Evolutionary conservation across 192 early-diverging fungal genomes (phyloP).

Genomic region (Gamsiella multidivaricata): DNA sequence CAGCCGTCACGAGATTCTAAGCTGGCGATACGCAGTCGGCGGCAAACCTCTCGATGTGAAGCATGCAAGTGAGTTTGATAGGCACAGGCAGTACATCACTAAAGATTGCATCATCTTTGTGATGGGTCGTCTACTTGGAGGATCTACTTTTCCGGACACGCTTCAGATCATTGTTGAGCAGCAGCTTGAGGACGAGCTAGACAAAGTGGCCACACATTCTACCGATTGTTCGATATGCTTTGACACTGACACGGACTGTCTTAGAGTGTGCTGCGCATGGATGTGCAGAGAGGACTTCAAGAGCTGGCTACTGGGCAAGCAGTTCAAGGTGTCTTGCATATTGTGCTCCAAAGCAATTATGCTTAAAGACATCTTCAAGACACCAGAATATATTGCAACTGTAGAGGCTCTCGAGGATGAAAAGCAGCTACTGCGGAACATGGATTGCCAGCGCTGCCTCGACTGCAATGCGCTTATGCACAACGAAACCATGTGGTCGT

Average conservation of each 20-base stretch:
- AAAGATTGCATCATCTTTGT: slow-evolving; percentile 26
- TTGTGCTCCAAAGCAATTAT: slow-evolving; percentile 26
- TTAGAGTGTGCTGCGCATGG: slow-evolving; percentile 24
- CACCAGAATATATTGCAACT: slow-evolving; percentile 28
- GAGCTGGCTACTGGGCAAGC: slow-evolving; percentile 27
- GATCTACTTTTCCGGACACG: slow-evolving; percentile 4
- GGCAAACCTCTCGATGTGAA: slow-evolving; percentile 15
- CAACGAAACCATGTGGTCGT: slow-evolving; percentile 29
- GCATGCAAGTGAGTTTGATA: slow-evolving; percentile 5
- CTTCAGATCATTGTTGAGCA: slow-evolving; percentile 29
- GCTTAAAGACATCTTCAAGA: slow-evolving; percentile 32
- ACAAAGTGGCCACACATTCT: background rate
- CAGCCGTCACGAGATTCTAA: slow-evolving; percentile 10
- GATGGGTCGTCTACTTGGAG: slow-evolving; percentile 31
- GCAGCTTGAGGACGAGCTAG: slow-evolving; percentile 18
- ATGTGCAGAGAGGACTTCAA: slow-evolving; percentile 26
- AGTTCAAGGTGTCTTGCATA: slow-evolving; percentile 28
- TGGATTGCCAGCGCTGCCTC: slow-evolving; percentile 35
- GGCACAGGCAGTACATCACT: slow-evolving; percentile 3
- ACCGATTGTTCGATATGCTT: slow-evolving; percentile 31
- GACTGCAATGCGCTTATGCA: slow-evolving; percentile 27
- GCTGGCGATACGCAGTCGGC: slow-evolving; percentile 18
- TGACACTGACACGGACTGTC: slow-evolving; percentile 9
- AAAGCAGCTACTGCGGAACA: slow-evolving; percentile 16
- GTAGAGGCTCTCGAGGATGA: slow-evolving; percentile 26